Evolutionary conservation across 2,329 filamentous ascomycete species (phyloP).

Genomic region (Fusarium verticillioides): DNA sequence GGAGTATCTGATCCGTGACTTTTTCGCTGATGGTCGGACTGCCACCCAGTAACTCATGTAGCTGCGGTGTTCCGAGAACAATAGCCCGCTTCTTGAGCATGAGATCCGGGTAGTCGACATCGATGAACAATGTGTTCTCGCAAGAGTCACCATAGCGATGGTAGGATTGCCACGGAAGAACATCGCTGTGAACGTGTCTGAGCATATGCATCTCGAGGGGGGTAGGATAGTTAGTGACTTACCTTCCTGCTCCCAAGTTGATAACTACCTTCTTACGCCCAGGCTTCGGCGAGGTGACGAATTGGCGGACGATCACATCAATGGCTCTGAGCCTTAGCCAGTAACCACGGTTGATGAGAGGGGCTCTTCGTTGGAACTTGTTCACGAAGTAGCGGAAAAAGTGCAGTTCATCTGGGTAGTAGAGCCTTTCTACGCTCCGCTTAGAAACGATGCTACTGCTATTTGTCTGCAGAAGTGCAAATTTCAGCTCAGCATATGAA

Average conservation of each 20-base stretch:
- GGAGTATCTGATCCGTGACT: constrained; percentile 61
- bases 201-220: background rate
- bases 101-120: constrained; percentile 86
- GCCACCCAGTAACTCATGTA: constrained; percentile 55
- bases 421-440: constrained; percentile 89
- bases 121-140: constrained; percentile 74
- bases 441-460: constrained; percentile 94
- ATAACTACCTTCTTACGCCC: constrained; percentile 76
- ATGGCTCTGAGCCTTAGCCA: constrained; percentile 87
- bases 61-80: constrained; percentile 71
- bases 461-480: constrained; percentile 71
- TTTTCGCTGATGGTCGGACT: constrained; percentile 49
- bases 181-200: constrained; percentile 70
- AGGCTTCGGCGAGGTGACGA: constrained; percentile 66
- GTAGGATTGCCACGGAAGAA: constrained; percentile 86
- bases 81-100: constrained; percentile 78
- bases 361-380: constrained; percentile 84
- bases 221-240: constrained; percentile 53
- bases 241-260: constrained; percentile 93
- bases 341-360: constrained; percentile 90
- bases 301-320: constrained; percentile 77
- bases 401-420: constrained; percentile 80
- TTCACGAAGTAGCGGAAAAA: constrained; percentile 90
- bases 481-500: background rate
- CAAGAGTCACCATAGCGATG: constrained; percentile 71